Evolutionary conservation across 257 asterid genomes (phyloP).

Genomic region (Scutellaria baicalensis): DNA sequence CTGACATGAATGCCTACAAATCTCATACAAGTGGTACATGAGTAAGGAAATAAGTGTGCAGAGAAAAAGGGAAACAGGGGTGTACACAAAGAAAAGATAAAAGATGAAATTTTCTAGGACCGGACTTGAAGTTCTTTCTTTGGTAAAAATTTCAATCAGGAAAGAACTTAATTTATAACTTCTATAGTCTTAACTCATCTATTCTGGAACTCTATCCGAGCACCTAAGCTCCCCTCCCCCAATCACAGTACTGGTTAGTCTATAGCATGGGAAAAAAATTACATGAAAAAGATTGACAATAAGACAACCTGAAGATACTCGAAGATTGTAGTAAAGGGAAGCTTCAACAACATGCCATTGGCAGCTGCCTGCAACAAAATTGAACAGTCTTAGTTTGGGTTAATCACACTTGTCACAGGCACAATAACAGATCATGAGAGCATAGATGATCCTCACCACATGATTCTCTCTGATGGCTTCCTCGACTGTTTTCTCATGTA

Average conservation of each 20-base stretch:
- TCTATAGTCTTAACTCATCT: background rate
- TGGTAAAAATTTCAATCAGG: background rate
- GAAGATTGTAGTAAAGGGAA: conserved; percentile 84
- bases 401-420: conserved; percentile 4
- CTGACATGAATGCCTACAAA: background rate
- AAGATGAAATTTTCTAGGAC: background rate
- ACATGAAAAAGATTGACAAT: background rate
- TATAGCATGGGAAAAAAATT: background rate
- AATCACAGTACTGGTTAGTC: background rate
- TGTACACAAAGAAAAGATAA: background rate
- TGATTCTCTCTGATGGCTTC: conserved; percentile 46
- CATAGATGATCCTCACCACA: conserved; percentile 31
- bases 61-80: background rate
- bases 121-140: background rate
- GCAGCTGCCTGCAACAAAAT: conserved; percentile 51
- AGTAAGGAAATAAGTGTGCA: no score
- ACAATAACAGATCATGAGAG: background rate
- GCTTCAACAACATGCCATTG: conserved; percentile 64
- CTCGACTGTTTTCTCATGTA: conserved; percentile 45
- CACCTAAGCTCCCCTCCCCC: background rate
- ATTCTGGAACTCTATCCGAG: background rate
- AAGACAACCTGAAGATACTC: conserved; percentile 84
- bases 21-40: background rate
- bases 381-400: conserved; percentile 1
- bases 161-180: background rate